These are phyloP conservation scores for Castanopsis chinensis DNA, from an alignment of 306 rosid genomes.

Conservation along the genomic window DNA sequence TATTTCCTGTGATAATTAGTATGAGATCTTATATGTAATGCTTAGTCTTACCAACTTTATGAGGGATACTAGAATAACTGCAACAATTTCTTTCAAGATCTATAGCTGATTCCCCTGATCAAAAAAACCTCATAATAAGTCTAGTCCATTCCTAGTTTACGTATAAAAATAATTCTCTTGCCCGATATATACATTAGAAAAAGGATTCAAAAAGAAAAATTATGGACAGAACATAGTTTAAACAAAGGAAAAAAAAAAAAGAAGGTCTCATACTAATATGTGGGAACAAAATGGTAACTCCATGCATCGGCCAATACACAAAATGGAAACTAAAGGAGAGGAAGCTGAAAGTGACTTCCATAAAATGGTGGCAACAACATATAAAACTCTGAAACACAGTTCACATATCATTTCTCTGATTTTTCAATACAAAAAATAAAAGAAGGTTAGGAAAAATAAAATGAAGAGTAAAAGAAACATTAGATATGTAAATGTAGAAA, in stretches of 20 bases:
- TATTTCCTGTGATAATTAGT: too few species aligned
- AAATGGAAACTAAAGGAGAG: background rate
- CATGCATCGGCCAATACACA: conserved; percentile 2
- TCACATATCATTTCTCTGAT: background rate
- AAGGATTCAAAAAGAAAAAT: background rate
- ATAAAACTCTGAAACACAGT: background rate
- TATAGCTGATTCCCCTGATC: conserved; percentile 86
- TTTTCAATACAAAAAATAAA: background rate
- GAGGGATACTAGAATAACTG: conserved; percentile 95
- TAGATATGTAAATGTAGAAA: conserved; percentile 1
- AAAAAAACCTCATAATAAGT: conserved; percentile 54
- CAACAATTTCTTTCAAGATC: too few species aligned
- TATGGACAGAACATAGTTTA: conserved; percentile 4
- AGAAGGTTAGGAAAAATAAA: background rate
- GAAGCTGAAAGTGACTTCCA: background rate
- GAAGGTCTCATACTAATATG: background rate
- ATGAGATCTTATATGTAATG: too few species aligned
- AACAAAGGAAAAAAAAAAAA: background rate
- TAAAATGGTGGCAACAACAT: background rate
- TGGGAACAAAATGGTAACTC: background rate
- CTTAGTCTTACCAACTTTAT: too few species aligned
- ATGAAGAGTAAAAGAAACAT: background rate
- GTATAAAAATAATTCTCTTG: conserved; percentile 22
- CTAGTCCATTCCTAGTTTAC: conserved; percentile 61
- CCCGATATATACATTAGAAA: conserved; percentile 20